A percentile compares a stretch with the other conserved stretches of the same genome.
Conservation (phyloP, 768 basidiomycete species). For the Lactifluus piperatus region DNA sequence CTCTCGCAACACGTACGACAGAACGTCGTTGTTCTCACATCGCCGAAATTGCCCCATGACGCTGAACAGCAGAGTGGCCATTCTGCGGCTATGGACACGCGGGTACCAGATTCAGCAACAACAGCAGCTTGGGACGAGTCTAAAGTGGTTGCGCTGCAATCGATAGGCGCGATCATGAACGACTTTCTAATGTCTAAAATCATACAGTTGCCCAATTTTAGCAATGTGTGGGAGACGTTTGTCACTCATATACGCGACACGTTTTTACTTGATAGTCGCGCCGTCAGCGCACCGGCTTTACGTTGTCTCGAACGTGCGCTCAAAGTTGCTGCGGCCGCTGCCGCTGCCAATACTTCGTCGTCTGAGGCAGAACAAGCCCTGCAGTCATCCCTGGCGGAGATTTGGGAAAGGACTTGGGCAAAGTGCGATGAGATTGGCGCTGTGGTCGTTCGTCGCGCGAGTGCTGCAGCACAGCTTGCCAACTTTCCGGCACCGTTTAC, state of each 20-base stretch:
- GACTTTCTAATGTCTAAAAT: conserved; percentile 72
- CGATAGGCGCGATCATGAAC: conserved; percentile 74
- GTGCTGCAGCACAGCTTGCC: conserved; percentile 6
- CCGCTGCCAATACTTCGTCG: conserved; percentile 50
- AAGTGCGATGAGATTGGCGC: conserved; percentile 60
- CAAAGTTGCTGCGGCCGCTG: conserved; percentile 45
- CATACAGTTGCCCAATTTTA: conserved; percentile 61
- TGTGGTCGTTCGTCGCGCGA: conserved; percentile 32
- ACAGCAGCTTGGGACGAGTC: conserved; percentile 90
- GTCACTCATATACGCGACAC: conserved; percentile 62
- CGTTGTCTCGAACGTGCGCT: conserved; percentile 77
- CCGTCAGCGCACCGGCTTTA: conserved; percentile 75
- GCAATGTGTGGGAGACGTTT: conserved; percentile 65
- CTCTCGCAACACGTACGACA: conserved; percentile 50
- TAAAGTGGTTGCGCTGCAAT: conserved; percentile 75
- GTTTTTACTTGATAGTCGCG: conserved; percentile 52
- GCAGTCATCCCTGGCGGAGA: conserved; percentile 35
- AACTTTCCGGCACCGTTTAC: conserved; percentile 41
- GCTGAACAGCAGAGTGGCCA: neutral
- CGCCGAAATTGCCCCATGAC: conserved; percentile 13
- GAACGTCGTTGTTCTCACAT: conserved; percentile 8
- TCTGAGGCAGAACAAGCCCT: conserved; percentile 21
- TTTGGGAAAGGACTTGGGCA: conserved; percentile 60
- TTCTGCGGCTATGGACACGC: neutral
- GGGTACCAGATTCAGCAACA: conserved; percentile 28